phyloP scores from a whole-genome alignment of 495 filamentous ascomycete species.

The Penicillium roqueforti region DNA sequence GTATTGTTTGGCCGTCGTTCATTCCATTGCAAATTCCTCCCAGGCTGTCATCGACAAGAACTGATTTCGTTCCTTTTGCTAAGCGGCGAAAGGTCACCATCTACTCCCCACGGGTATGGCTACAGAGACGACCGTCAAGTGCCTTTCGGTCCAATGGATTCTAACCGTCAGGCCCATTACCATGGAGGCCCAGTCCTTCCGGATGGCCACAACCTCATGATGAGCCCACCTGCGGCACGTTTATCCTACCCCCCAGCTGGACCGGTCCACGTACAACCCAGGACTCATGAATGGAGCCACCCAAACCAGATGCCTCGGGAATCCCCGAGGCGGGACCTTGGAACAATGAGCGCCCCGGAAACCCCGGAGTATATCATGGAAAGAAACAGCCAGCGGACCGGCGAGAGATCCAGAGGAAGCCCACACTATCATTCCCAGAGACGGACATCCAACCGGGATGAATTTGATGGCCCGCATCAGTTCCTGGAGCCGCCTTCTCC shows the following conservation, averaged over 20 bases:
- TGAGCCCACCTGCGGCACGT: slow-evolving; percentile 26
- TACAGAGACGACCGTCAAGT: slow-evolving; percentile 29
- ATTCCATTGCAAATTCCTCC: slow-evolving; percentile 7
- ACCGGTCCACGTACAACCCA: slow-evolving; percentile 27
- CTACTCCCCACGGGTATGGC: slow-evolving; percentile 28
- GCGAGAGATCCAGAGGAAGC: slow-evolving; percentile 44
- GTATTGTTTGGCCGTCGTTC: slow-evolving; percentile 28
- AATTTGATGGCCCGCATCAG: slow-evolving; percentile 83
- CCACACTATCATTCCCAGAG: slow-evolving; percentile 60
- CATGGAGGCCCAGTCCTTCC: slow-evolving; percentile 26
- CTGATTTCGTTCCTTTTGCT: slow-evolving; percentile 16
- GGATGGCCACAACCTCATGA: slow-evolving; percentile 22
- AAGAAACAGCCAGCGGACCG: slow-evolving; percentile 34
- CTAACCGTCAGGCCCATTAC: slow-evolving; percentile 33
- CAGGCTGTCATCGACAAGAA: slow-evolving; percentile 12
- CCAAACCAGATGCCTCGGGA: slow-evolving; percentile 33
- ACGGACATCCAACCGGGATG: slow-evolving; percentile 76
- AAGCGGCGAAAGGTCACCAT: slow-evolving; percentile 35
- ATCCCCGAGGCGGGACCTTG: slow-evolving; percentile 30
- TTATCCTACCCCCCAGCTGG: slow-evolving; percentile 39
- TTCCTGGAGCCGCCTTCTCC: slow-evolving; percentile 64
- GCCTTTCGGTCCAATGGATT: slow-evolving; percentile 24
- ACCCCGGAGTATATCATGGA: slow-evolving; percentile 41
- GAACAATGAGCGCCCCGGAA: slow-evolving; percentile 31
- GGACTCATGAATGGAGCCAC: slow-evolving; percentile 38